Conservation (phyloP, 768 basidiomycete species). For the Mycena polygramma region DNA sequence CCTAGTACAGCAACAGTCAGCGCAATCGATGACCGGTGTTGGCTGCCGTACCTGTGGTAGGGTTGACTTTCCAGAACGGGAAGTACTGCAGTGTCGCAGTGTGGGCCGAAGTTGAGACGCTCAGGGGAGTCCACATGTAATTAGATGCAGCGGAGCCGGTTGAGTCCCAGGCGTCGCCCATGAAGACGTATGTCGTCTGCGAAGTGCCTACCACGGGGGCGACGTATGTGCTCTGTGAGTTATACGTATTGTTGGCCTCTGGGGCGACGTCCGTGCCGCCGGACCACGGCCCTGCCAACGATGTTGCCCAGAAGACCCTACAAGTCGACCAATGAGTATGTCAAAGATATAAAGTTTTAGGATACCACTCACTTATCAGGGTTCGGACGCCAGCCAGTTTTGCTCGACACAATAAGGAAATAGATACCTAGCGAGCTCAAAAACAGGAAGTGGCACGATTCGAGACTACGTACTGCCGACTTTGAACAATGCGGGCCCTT, state of each 20-base stretch:
- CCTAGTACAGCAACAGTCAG: background rate
- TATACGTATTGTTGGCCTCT: slow-evolving; percentile 24
- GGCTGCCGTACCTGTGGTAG: background rate
- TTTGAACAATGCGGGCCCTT: slow-evolving; percentile 26
- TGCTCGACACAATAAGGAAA: slow-evolving; percentile 21
- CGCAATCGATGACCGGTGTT: background rate
- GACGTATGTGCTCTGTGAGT: slow-evolving; percentile 23
- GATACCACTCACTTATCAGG: slow-evolving; percentile 20
- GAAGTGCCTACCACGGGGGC: slow-evolving; percentile 5
- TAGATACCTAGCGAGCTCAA: slow-evolving; percentile 8
- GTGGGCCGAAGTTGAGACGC: background rate
- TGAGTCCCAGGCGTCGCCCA: slow-evolving; percentile 10
- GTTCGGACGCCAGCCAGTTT: slow-evolving; percentile 19
- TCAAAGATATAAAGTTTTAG: no score
- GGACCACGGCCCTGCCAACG: slow-evolving; percentile 21
- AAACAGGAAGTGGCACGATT: background rate
- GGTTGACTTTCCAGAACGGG: slow-evolving; percentile 4
- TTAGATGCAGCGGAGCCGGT: background rate
- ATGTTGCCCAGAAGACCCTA: slow-evolving; percentile 28
- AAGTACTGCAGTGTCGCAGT: slow-evolving; percentile 3
- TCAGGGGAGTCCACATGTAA: background rate
- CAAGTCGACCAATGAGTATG: no score
- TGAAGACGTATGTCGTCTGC: slow-evolving; percentile 15
- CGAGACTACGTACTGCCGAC: background rate
- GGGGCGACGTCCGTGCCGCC: slow-evolving; percentile 31